Evolutionary conservation across 2,329 filamentous ascomycete species (phyloP), one percentile per base, ranked within the genome.

Genomic region (Fusarium sp.): DNA sequence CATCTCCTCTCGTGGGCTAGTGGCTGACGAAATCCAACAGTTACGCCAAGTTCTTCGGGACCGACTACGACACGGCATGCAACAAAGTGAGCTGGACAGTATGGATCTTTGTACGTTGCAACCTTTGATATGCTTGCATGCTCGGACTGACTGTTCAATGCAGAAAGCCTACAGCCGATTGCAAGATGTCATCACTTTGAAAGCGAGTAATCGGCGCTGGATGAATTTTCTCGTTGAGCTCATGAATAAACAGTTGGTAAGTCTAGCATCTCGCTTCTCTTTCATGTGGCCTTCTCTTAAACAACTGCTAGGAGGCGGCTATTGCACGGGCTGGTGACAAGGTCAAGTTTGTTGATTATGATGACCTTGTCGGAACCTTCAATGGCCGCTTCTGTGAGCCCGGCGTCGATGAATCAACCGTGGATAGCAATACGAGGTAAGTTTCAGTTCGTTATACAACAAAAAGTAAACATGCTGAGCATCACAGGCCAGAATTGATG

Each of bases 21-120:
- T 41, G 37, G 18, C 37, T 41, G 3, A 41, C 18, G 10, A 9
- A 30, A 35, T 35, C 14, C 8, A 3, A 4, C 9, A 70, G 66
- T 3, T 68, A 76, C 18, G 72, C 73, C 1, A 73, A 76, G 13
- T 76, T 74, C 59, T 70, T 64, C 43, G 34, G 23, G n/a, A 62
- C 35, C n/a, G 64, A 73, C 16, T 32, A 54, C 13, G 30, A 32
- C 4, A 10, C 30, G 1, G 64, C 54, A 5, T 72, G 70, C n/a
- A 64, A 72, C 25, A 54, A 62, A 16, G 67, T 73, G 8, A 48
- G 67, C 6, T 70, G 70, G 70, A 48, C 70, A 13, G 61, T 52
- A 34, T 72, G 71, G 66, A 14, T 67, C 9, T 70, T 67, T 39
- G 66, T 74, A 20, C 30, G 66, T 65, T 11, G 23, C 16, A 13